Base-by-base conservation (phyloP, 2,329 filamentous ascomycete genomes). In the Ophiostoma himal-ulmi region DNA sequence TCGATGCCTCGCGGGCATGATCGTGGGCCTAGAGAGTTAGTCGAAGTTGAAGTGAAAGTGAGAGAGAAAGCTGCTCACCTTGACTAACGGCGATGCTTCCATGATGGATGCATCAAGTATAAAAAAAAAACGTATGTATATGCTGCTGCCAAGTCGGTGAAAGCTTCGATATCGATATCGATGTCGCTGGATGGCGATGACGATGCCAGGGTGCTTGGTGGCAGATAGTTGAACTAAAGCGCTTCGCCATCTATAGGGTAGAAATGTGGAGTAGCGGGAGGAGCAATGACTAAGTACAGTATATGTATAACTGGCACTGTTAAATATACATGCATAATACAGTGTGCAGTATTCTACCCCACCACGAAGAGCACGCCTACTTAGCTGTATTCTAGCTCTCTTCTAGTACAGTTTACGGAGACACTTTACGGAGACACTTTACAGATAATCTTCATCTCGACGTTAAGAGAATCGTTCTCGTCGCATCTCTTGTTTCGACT, bases 1-100 rank as follows among this genome's bases (percentile, higher is more conserved):
- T 84, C 34, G 92, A 89, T 62, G 94, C 94, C 76, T 92, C 94
- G 76, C 89, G 89, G 68, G 93, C 94, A 81, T 97, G 93, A 75
- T 94, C 90, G 80, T 97, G 92, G 73, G 94, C 94, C 88, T 94
- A 75, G 1, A 1, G 11, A n/a, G 30, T 68, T 37, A 70, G 60
- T 14, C 11, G 13, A 17, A 14, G 26, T 13, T 26, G 6, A 11
- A 6, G n/a, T 65, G 20, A 65, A 30, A 13, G 11, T 8, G 26
- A 13, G 22, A 22, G 14, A 17, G 69, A n/a, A 20, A 20, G 44
- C 44, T 48, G 44, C 44, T 71, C 82, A 89, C 89, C 81, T 90
- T 83, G 76, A 85, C 89, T 74, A 93, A 80, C 62, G 89, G 85
- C 70, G 91, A 86, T 39, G 85, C 83, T 77, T 93, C 91, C 91